Percentiles rank a stretch among this genome's conserved stretches.
phyloP scores from a whole-genome alignment of 345 rosid species.

The Bruguiera parviflora region DNA sequence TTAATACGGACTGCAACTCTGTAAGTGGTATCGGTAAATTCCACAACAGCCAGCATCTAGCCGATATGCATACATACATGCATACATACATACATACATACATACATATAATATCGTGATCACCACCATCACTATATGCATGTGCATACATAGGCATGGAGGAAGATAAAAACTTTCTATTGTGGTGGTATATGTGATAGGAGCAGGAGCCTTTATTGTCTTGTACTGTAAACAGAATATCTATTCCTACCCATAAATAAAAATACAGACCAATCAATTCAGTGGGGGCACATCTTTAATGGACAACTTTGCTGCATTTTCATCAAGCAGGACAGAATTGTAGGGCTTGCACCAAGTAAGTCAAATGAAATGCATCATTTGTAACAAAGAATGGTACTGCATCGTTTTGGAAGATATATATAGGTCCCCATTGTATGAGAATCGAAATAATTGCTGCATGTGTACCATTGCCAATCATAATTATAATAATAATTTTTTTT shows the following conservation, averaged over 20 bases:
- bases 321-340: conserved; percentile 11
- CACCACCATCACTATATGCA: not conserved
- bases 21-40: too few species aligned
- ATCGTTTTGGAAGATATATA: not conserved
- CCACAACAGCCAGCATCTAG: too few species aligned
- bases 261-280: conserved; percentile 18
- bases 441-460: conserved; percentile 2
- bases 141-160: not conserved
- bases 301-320: conserved; percentile 16
- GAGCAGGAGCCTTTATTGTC: conserved; percentile 20
- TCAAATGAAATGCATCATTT: not conserved
- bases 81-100: too few species aligned
- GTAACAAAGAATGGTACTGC: not conserved
- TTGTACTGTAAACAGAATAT: conserved; percentile 23
- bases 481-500: too few species aligned
- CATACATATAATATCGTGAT: not conserved
- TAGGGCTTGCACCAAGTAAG: conserved; percentile 2
- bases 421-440: not conserved
- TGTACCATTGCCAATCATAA: not conserved
- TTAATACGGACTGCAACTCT: too few species aligned
- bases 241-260: conserved; percentile 16
- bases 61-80: too few species aligned
- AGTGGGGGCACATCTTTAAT: conserved; percentile 18
- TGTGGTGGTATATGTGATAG: conserved; percentile 8
- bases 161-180: not conserved